These are phyloP conservation scores for Glycine soja DNA, from an alignment of 306 rosid genomes.

Conservation along the genomic window DNA sequence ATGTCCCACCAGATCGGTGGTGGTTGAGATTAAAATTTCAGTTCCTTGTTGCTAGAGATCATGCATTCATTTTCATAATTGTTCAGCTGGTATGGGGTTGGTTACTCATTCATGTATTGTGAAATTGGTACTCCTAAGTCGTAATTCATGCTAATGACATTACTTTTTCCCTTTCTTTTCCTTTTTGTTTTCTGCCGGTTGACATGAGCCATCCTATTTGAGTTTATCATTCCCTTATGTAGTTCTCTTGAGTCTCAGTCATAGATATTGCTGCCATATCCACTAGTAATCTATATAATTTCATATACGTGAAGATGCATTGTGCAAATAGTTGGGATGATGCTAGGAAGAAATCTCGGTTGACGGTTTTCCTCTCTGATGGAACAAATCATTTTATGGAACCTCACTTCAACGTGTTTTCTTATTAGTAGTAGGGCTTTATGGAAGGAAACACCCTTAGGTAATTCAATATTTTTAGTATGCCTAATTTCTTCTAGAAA, in stretches of 20 bases:
- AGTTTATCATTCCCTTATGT: conserved; percentile 10
- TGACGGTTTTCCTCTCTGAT: conserved; percentile 29
- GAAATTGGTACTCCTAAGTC: conserved; percentile 23
- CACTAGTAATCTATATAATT: conserved; percentile 11
- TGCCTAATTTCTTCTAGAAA: conserved; percentile 29
- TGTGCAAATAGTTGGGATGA: background rate
- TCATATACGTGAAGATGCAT: conserved; percentile 17
- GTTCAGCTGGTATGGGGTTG: conserved; percentile 81
- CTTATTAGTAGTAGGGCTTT: conserved; percentile 16
- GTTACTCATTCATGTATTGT: conserved; percentile 17
- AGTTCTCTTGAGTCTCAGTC: conserved; percentile 13
- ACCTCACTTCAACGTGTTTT: conserved; percentile 26
- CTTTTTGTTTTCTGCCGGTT: background rate
- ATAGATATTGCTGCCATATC: background rate
- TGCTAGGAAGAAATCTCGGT: conserved; percentile 35
- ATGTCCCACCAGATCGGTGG: conserved; percentile 96
- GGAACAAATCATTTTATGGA: conserved; percentile 27
- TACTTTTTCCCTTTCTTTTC: conserved; percentile 25
- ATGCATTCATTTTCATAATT: conserved; percentile 89
- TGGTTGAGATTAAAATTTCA: conserved; percentile 97
- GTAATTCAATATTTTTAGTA: conserved; percentile 23
- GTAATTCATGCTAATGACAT: conserved; percentile 7
- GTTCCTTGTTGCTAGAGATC: conserved; percentile 97
- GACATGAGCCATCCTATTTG: conserved; percentile 7
- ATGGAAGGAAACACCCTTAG: conserved; percentile 2